Percentiles rank a stretch among this genome's conserved stretches.
phyloP scores from a whole-genome alignment of 495 filamentous ascomycete genomes.

The Penicillium longicatenatum region DNA sequence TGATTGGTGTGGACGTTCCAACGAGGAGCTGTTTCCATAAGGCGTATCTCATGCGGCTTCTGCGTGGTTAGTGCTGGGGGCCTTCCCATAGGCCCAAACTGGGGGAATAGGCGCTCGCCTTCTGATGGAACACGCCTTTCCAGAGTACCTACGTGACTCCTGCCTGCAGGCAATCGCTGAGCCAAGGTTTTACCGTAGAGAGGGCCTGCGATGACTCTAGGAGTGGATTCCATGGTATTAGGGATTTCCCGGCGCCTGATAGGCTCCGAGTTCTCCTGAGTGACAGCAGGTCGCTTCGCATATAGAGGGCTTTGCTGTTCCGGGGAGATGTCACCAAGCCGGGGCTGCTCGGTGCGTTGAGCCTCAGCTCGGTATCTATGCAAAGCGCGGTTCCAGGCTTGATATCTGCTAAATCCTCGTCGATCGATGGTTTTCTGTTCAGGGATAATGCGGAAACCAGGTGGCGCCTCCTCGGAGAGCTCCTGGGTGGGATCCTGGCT shows the following conservation, averaged over 20 bases:
- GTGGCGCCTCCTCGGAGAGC: conserved; percentile 38
- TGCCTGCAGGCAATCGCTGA: conserved; percentile 12
- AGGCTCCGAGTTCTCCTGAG: conserved; percentile 21
- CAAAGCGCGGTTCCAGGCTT: conserved; percentile 50
- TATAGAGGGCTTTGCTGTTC: conserved; percentile 27
- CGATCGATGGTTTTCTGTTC: conserved; percentile 39
- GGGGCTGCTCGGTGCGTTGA: conserved; percentile 19
- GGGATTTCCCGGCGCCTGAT: conserved; percentile 15
- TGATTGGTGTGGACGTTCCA: conserved; percentile 20
- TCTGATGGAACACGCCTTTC: conserved; percentile 19
- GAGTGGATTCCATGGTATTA: conserved; percentile 15
- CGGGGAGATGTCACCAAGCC: conserved; percentile 6
- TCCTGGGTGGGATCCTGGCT: conserved; percentile 27
- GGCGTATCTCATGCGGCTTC: conserved; percentile 29
- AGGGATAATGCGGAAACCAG: conserved; percentile 39
- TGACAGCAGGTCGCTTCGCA: conserved; percentile 19
- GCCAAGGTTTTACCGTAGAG: conserved; percentile 16
- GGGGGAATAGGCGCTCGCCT: conserved; percentile 8
- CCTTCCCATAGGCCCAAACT: conserved; percentile 10
- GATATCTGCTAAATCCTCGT: conserved; percentile 51
- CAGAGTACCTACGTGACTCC: conserved; percentile 18
- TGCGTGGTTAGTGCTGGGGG: conserved; percentile 32
- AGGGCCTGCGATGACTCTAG: conserved; percentile 20
- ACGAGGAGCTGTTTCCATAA: conserved; percentile 20
- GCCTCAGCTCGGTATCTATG: conserved; percentile 39